Conservation (phyloP, 169 alveolate species). For the Miamiensis avidus region DNA sequence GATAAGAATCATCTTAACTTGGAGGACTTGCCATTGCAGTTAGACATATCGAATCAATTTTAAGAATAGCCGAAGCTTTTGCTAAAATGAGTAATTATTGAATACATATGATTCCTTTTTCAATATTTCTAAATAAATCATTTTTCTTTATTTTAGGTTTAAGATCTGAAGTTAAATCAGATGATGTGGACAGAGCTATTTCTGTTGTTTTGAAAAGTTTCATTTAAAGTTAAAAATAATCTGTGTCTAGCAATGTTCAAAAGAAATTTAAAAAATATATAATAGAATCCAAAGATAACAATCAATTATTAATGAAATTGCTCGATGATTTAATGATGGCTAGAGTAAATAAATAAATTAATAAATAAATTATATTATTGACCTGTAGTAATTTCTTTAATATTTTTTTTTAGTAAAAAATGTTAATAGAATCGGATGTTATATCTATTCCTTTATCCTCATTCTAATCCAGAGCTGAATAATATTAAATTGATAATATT, state of each 20-base stretch:
- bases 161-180: constrained; percentile 93
- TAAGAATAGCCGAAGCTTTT: constrained; percentile 96
- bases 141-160: constrained; percentile 83
- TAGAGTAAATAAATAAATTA: neutral
- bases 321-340: neutral
- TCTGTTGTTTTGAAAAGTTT: constrained; percentile 96
- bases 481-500: neutral
- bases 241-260: constrained; percentile 91
- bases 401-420: too few relatives aligned
- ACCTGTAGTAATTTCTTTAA: too few relatives aligned
- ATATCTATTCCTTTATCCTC: neutral
- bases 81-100: constrained; percentile 66
- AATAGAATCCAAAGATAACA: neutral
- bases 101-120: neutral
- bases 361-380: too few relatives aligned
- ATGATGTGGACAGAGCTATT: constrained; percentile 97
- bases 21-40: constrained; percentile 97
- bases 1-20: constrained; percentile 94
- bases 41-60: constrained; percentile 95
- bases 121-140: neutral
- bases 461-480: neutral
- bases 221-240: constrained; percentile 93
- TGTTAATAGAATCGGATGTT: neutral
- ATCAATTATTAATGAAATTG: too few relatives aligned
- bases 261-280: constrained; percentile 68